Base-by-base conservation (phyloP, 208 protist genomes). In the Paratrypanosoma confusum region DNA sequence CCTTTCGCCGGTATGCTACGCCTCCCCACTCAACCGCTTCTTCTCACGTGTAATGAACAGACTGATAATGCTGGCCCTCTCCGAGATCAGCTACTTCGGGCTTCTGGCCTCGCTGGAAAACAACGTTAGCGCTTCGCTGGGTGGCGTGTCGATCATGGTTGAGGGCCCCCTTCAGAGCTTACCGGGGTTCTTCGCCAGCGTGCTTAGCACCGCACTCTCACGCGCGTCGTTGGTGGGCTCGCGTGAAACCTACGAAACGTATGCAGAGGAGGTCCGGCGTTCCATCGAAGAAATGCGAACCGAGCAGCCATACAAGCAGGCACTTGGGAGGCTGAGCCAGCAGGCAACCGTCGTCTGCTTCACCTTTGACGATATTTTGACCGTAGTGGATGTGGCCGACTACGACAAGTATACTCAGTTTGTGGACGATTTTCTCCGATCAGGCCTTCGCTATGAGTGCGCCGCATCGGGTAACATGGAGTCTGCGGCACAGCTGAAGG, bases 21-120 rank as follows among this genome's bases (percentile, higher is more conserved):
- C 58, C 2, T 63, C 53, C 13, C 51, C 76, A 23, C 60, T 61
- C 17, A 54, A 64, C 26, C 57, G 66, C 3, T 64, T 85, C 17
- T 90, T 79, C 59, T 63, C 61, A 39, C 44, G 44, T n/a, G 72
- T 90, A 3, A 67, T 81, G 69, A 31, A 25, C 31, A 22, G 39
- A 22, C 69, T 90, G 17, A 35, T 85, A 16, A 18, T 44, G 8
- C 57, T 74, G 33, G 47, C 42, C 13, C 14, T 82, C 20, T 65
- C 62, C 3, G 75, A 83, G 61, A 35, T 63, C 6, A 38, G 56
- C 33, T 90, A 90, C 58, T 77, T 71, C 59, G 81, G 72, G 8
- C 33, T 65, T 27, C 45, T 85, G 23, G 81, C 76, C 1, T 65
- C 76, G 11, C 37, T 90, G 20, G 27, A 64, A 3, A 86, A 85